Percentiles rank a stretch among this genome's conserved stretches.
These are phyloP conservation scores for Macrophomina tecta DNA, from an alignment of 2,329 filamentous ascomycete genomes.

Conservation along the genomic window DNA sequence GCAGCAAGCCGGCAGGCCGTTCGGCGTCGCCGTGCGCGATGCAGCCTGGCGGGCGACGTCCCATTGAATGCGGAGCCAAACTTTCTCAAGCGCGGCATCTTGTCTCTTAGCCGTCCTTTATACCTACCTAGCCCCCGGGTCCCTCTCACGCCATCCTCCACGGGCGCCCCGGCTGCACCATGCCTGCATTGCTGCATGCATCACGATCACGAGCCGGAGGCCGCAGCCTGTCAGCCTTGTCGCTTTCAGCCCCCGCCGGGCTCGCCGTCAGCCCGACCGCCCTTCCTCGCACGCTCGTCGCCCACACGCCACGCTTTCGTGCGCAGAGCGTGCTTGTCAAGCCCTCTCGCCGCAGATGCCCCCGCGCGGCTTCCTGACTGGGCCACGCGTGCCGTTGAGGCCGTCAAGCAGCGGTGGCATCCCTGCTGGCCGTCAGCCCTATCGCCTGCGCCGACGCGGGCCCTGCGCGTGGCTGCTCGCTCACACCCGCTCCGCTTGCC, in stretches of 20 bases:
- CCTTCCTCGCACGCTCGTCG: not conserved
- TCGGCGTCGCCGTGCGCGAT: not conserved
- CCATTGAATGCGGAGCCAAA: not conserved
- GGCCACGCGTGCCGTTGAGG: not conserved
- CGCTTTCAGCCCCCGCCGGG: constrained; percentile 6
- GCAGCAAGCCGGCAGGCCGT: not conserved
- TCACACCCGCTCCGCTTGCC: not conserved
- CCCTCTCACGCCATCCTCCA: not conserved
- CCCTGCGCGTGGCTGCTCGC: not conserved
- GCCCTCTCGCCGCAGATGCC: not conserved
- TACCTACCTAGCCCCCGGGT: not conserved
- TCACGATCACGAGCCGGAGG: not conserved
- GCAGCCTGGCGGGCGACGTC: not conserved
- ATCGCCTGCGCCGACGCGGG: constrained; percentile 7
- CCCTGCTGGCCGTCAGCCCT: constrained; percentile 9
- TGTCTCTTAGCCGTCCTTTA: not conserved
- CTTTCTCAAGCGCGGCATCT: not conserved
- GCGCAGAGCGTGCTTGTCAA: not conserved
- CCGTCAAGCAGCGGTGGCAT: constrained; percentile 10
- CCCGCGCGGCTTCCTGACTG: not conserved
- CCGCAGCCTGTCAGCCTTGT: constrained; percentile 14
- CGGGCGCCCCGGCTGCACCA: not conserved
- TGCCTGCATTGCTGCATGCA: not conserved
- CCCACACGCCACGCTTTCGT: not conserved
- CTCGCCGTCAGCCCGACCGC: constrained; percentile 4